Evolutionary conservation across 177 flowering plant species (phyloP), one percentile per base, ranked within the genome.

Genomic region (Vitis hybrid): DNA sequence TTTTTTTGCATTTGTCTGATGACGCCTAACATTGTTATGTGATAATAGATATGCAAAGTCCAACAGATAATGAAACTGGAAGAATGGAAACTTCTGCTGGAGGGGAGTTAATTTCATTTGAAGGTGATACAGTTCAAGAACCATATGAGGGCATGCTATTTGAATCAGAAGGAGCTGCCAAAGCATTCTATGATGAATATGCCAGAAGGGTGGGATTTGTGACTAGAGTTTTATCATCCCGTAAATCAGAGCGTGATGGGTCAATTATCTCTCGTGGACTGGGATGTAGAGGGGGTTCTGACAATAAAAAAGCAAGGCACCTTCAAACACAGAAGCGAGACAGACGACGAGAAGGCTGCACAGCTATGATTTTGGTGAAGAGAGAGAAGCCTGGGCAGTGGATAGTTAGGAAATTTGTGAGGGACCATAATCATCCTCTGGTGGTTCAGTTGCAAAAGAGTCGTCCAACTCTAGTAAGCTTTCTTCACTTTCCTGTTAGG

Each of bases 121-220:
- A 76, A 45, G 69, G 50, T 29, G 76, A 67, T 39, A 64, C 65
- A 71, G 64, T 10, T 57, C 51, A 33, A 52, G 87, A 82, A 72
- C 89, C 89, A 11, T 74, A 39, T 57, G 82, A 74, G 39, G 87
- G 83, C 51, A 84, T 81, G 87, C 8, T 39, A 39, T 86, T 86
- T 62, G 89, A 86, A 49, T 74, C 84, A 5, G 87, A 79, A 58
- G 85, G 79, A 49, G 86, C 87, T 62, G 86, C 83, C 12, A 82
- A 77, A 60, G 69, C 64, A 59, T 86, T 78, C 48, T 86, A 84
- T 71, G 80, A 76, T 76, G 79, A 78, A 59, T 86, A 84, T 79
- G 87, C 81, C 53, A 72, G 69, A 16, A 76, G 60, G 2, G 62
- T 83, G 12, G 86, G 86, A 56, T 83, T 83, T 70, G 80, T 83